Evolutionary conservation across 1,139 yeast species (phyloP), one percentile per base, ranked within the genome.

Genomic region (Nakaseomyces nivariensis): DNA sequence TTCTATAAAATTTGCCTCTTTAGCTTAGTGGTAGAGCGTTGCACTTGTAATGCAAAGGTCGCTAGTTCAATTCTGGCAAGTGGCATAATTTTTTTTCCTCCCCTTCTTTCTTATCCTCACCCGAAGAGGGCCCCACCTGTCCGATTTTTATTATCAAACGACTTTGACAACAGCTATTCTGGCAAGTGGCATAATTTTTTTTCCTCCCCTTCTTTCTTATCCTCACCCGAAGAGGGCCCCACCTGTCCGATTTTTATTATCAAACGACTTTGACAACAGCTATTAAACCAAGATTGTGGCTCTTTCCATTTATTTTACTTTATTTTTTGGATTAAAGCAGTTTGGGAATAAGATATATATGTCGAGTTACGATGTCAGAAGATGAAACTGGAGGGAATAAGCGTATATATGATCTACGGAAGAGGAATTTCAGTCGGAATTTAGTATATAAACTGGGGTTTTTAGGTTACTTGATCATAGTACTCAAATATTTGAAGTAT

Each of bases 21-120:
- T 82, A 82, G 89, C 89, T 83, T 82, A 82, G 89, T 82, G 89
- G 89, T 82, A 82, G 86, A 82, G 89, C 89, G 88, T 81, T 82
- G 88, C 89, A 82, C 89, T 82, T 83, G 89, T 82, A 82, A 83
- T 83, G 90, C 89, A 82, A 82, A 82, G 90, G 86, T 83, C 90
- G 85, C 85, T 81, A 84, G 89, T 83, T 83, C 89, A 82, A 83
- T 81, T 82, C 90, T 84, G 90, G 86, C 85, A 82, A 79, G 84
- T 73, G 88, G 88, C 88, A 81, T 3, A 56, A 25, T 25, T 25
- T 38, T 38, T 38, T 38, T 38, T 37, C 1, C 6, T 13, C 8
- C 17, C 17, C 7, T 11, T 34, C n/a, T 8, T 5, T 11, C 22
- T 17, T 17, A 17, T 17, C 22, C 22, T 17, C 22, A 17, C 22